These are phyloP conservation scores for Rhazya stricta DNA, from an alignment of 257 asterid species.

Conservation along the genomic window DNA sequence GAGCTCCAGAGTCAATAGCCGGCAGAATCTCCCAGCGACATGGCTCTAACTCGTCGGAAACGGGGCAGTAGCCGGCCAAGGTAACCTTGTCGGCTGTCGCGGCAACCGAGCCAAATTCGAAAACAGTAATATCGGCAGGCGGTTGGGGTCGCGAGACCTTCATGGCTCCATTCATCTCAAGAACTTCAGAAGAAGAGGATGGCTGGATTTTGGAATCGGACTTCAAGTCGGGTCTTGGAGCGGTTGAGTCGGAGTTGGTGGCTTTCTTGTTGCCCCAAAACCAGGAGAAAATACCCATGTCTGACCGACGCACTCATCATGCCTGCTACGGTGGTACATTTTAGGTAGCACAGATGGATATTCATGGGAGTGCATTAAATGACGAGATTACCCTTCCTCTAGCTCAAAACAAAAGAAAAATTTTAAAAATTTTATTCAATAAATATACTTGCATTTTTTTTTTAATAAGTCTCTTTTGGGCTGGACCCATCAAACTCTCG, in stretches of 20 bases:
- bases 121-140: slow-evolving; percentile 43
- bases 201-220: slow-evolving; percentile 7
- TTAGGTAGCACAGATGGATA: background rate
- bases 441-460: too few species aligned
- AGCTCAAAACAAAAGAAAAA: too few species aligned
- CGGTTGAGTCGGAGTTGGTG: background rate
- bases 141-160: slow-evolving; percentile 49
- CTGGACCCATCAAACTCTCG: too few species aligned
- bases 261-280: slow-evolving; percentile 18
- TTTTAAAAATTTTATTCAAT: too few species aligned
- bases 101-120: slow-evolving; percentile 79
- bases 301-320: background rate
- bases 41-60: slow-evolving; percentile 75
- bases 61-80: slow-evolving; percentile 72
- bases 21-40: slow-evolving; percentile 87
- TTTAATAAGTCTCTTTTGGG: too few species aligned
- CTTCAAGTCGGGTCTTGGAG: slow-evolving; percentile 11
- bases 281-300: slow-evolving; percentile 19
- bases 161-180: slow-evolving; percentile 80
- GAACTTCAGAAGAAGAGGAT: slow-evolving; percentile 31
- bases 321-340: background rate
- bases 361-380: too few species aligned
- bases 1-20: slow-evolving; percentile 64
- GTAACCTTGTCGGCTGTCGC: slow-evolving; percentile 75
- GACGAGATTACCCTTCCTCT: background rate